Percentiles rank a stretch among this genome's conserved stretches.
Conservation (phyloP, 139 green algal genomes). For the Prasinococcaceae sp. region DNA sequence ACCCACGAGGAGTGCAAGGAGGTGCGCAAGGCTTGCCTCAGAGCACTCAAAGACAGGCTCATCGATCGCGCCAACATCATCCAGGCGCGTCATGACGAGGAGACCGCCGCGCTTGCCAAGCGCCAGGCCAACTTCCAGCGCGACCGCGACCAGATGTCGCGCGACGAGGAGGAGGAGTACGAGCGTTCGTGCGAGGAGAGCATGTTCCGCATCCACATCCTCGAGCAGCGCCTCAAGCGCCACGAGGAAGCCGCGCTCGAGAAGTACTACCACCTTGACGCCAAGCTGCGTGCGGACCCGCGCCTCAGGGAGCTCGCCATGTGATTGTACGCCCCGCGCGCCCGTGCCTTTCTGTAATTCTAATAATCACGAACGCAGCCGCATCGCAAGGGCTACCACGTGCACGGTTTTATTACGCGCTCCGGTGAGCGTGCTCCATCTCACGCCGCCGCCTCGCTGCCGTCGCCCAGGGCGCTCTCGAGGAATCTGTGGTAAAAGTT, state of each 20-base stretch:
- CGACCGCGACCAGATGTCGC: slow-evolving; percentile 56
- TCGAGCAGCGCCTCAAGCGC: slow-evolving; percentile 58
- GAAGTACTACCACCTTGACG: slow-evolving; percentile 70
- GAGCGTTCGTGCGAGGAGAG: slow-evolving; percentile 50
- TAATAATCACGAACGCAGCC: too few species aligned
- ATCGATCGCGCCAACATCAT: slow-evolving; percentile 76
- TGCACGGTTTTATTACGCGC: too few species aligned
- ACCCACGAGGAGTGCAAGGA: slow-evolving; percentile 41
- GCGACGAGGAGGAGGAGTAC: slow-evolving; percentile 62
- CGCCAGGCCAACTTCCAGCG: slow-evolving; percentile 55
- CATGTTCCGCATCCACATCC: slow-evolving; percentile 51
- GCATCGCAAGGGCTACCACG: too few species aligned
- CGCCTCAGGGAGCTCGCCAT: slow-evolving; percentile 36
- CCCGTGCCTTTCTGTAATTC: too few species aligned
- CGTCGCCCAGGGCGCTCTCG: not conserved
- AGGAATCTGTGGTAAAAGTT: slow-evolving; percentile 4
- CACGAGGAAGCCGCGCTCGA: slow-evolving; percentile 70
- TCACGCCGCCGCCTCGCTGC: too few species aligned
- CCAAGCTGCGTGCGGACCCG: slow-evolving; percentile 47
- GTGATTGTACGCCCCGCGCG: too few species aligned
- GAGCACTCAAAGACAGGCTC: slow-evolving; percentile 66
- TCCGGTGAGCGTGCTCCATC: too few species aligned
- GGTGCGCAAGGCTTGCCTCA: slow-evolving; percentile 54
- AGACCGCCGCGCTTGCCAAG: slow-evolving; percentile 49
- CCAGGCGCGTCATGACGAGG: slow-evolving; percentile 48